Base-by-base conservation (phyloP, 2,329 filamentous ascomycete species). In the Phyllosticta ampelicida region DNA sequence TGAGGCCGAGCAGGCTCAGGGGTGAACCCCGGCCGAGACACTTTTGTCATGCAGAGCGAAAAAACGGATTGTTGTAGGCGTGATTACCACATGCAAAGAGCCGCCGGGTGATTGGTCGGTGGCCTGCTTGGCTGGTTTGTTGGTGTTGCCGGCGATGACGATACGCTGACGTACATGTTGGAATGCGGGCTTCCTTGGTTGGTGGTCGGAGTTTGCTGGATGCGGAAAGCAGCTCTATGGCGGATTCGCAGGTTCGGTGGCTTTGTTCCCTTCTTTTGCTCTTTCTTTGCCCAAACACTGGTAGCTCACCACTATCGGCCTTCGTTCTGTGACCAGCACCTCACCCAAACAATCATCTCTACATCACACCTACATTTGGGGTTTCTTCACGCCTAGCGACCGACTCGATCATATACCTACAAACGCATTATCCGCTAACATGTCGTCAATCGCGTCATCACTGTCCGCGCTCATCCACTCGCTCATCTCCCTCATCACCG, bases 401-500 rank as follows among this genome's bases (percentile, higher is more conserved):
- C 16, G 19, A 21, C 11, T 10, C 48, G 2, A 20, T 18, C 21
- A 10, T n/a, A 19, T 21, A 21, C 48, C 18, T 18, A 51, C 48
- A 4, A 51, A 26, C 48, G 13, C 11, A 18, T 19, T n/a, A 3
- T 4, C 1, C 10, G 48, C 18, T 5, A 51, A 51, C 19, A 51
- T 51, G 49, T 48, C 36, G n/a, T 10, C 51, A 51, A 54, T 52
- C 10, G 50, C 48, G 19, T 44, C 36, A 3, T 18, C 36, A 4
- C 36, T 44, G 4, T 50, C 51, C 13, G 51, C 26, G 10, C 44
- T 58, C 48, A n/a, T 54, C 21, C 30, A 51, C 28, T 54, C 56
- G 21, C 53, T 54, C 56, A 36, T 58, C 56, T 20, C 56, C 11
- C 56, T 58, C 23, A 30, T 58, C 51, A 21, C 51, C 44, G 44